phyloP scores from a whole-genome alignment of 148 eudicot genomes.

The Fagopyrum homotropicum region DNA sequence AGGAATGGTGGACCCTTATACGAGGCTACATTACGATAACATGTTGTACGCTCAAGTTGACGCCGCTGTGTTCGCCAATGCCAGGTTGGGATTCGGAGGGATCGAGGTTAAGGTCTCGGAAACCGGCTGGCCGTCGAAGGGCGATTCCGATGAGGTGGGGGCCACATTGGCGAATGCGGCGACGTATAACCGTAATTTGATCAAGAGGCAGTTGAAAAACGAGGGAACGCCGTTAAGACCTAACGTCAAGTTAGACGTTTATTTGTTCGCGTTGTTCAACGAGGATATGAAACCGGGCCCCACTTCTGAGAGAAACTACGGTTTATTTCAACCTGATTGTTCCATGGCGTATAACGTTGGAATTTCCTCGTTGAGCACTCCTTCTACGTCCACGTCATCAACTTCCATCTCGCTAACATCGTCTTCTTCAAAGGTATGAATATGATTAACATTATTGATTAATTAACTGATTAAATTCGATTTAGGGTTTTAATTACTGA shows the following conservation, averaged over 20 bases:
- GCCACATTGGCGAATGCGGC: constrained; percentile 63
- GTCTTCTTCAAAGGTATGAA: constrained; percentile 39
- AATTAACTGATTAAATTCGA: not conserved
- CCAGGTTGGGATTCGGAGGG: constrained; percentile 46
- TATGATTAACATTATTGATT: not conserved
- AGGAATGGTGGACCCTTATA: constrained; percentile 65
- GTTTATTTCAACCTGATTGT: constrained; percentile 61
- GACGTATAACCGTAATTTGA: constrained; percentile 46
- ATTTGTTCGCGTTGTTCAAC: constrained; percentile 71
- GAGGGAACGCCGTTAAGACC: constrained; percentile 82
- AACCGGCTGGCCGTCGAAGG: constrained; percentile 87
- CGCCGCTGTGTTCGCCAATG: constrained; percentile 52
- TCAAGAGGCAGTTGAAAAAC: constrained; percentile 45
- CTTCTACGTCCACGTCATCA: constrained; percentile 32
- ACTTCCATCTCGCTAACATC: constrained; percentile 52
- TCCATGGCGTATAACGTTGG: constrained; percentile 77
- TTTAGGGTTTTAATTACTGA: too few relatives aligned
- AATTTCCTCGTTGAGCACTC: constrained; percentile 7
- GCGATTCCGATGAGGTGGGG: constrained; percentile 56
- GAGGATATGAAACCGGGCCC: constrained; percentile 89
- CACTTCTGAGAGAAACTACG: constrained; percentile 69
- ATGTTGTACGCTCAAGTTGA: constrained; percentile 88
- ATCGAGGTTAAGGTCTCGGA: constrained; percentile 73
- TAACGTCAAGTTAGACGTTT: constrained; percentile 43
- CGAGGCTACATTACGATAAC: constrained; percentile 63